Evolutionary conservation across 2,329 filamentous ascomycete genomes (phyloP).

Genomic region (Ophiostoma montium): DNA sequence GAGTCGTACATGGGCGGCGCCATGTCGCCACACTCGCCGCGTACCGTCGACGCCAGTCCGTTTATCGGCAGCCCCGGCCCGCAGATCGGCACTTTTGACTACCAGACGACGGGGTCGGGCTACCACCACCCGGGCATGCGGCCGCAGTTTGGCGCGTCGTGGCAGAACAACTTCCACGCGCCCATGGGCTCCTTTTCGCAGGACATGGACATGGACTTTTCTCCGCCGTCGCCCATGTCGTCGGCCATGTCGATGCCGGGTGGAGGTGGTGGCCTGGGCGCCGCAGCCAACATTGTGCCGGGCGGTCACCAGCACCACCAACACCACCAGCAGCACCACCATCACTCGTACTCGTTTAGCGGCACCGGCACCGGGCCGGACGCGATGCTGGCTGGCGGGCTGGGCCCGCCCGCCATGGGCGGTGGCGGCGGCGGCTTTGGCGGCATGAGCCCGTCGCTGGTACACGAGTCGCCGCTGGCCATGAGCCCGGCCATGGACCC

Average conservation of each 20-base stretch:
- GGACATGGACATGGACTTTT: conserved; percentile 14
- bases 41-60: conserved; percentile 10
- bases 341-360: conserved; percentile 10
- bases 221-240: conserved; percentile 14
- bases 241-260: conserved; percentile 6
- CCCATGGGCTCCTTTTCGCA: conserved; percentile 11
- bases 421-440: conserved; percentile 4
- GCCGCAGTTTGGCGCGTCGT: conserved; percentile 13
- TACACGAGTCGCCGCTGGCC: conserved; percentile 11
- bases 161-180: conserved; percentile 14
- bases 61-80: conserved; percentile 14
- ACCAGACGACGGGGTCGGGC: neutral
- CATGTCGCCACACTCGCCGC: conserved; percentile 14
- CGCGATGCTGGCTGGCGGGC: conserved; percentile 2
- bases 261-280: conserved; percentile 5
- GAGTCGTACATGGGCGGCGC: conserved; percentile 11
- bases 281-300: conserved; percentile 12
- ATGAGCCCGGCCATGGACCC: conserved; percentile 2
- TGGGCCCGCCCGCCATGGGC: neutral
- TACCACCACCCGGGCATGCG: conserved; percentile 14
- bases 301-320: no score
- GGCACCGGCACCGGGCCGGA: neutral
- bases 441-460: conserved; percentile 13
- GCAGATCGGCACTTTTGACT: conserved; percentile 12
- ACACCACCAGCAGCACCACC: neutral